Evolutionary conservation across 1,284 basidiomycete species (phyloP), one percentile per base, ranked within the genome.

Genomic region (Meira nashicola): DNA sequence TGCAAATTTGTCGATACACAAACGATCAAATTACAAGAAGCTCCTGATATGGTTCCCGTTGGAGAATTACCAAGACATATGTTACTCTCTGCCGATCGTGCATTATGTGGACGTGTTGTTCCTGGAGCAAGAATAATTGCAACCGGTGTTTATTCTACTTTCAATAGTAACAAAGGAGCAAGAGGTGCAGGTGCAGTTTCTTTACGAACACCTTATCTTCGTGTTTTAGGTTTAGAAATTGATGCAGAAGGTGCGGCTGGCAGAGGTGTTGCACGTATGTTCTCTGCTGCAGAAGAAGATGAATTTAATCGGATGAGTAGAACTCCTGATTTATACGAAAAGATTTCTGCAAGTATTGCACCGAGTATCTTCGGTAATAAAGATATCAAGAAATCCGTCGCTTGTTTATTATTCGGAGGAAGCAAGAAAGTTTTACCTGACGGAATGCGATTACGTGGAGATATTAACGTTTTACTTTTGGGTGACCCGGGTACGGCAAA

Each of bases 401-500:
- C 90, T 0, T 97, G 93, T 79, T 82, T 98, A 12, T 82, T 99
- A 9, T 92, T 98, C 73, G 95, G 95, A 25, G 95, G 95, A 12
- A 94, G 92, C n/a, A 97, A 94, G 81, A 98, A 98, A 81, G 84
- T 97, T 50, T 81, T 99, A 11, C 95, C 95, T 0, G 95, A 99
- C 78, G 93, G 95, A 12, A 95, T 97, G 92, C 85, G 95, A 38
- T 81, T 99, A 49, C 84, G 95, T 79, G 95, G 95, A 10, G 95
- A 99, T 77, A 98, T 99, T 79, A 99, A 98, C 76, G 94, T 98
- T 6, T 82, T 98, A 14, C 80, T 98, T 48, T 84, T 98, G 44
- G 94, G 94, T 80, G 94, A 98, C 79, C 94, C 95, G 10, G 95
- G 94, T 81, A 97, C 94, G 7, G 94, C 94, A 55, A 98, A 98